Percentiles rank a stretch among this genome's conserved stretches.
These are phyloP conservation scores for Cucurbita ficifolia DNA, from an alignment of 306 rosid species.

Conservation along the genomic window DNA sequence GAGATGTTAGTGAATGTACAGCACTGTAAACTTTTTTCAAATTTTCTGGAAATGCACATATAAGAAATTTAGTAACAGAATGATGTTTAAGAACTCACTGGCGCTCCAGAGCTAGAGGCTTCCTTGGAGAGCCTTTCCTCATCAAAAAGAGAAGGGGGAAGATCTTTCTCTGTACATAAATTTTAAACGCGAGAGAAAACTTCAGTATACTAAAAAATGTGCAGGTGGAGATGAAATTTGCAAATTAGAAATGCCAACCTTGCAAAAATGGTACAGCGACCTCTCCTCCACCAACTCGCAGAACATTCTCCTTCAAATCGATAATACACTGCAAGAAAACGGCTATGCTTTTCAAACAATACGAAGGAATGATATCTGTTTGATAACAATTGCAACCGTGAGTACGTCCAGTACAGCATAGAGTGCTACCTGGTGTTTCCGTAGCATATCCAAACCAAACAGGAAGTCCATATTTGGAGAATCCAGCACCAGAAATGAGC, in stretches of 20 bases:
- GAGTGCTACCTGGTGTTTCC: conserved; percentile 80
- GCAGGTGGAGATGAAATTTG: not conserved
- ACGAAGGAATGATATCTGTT: not conserved
- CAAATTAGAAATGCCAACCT: conserved; percentile 31
- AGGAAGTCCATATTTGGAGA: conserved; percentile 91
- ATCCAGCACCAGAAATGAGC: conserved; percentile 82
- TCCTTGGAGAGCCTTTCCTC: conserved; percentile 47
- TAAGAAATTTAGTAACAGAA: not conserved
- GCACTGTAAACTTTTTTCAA: not conserved
- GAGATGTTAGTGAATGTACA: not conserved
- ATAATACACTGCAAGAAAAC: conserved; percentile 54
- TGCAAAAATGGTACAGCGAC: conserved; percentile 87
- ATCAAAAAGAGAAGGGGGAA: conserved; percentile 54
- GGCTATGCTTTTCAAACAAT: not conserved
- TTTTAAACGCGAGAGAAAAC: not conserved
- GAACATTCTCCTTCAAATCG: conserved; percentile 68
- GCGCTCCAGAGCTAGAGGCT: conserved; percentile 57
- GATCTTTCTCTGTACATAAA: conserved; percentile 59
- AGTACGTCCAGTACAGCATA: not conserved
- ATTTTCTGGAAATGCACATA: not conserved
- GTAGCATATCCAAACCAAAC: conserved; percentile 93
- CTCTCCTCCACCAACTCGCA: conserved; percentile 96
- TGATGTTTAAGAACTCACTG: conserved; percentile 26
- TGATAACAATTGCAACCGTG: not conserved
- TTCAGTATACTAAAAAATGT: not conserved